phyloP scores from a whole-genome alignment of 768 basidiomycete species.

The Gyrodon lividus region DNA sequence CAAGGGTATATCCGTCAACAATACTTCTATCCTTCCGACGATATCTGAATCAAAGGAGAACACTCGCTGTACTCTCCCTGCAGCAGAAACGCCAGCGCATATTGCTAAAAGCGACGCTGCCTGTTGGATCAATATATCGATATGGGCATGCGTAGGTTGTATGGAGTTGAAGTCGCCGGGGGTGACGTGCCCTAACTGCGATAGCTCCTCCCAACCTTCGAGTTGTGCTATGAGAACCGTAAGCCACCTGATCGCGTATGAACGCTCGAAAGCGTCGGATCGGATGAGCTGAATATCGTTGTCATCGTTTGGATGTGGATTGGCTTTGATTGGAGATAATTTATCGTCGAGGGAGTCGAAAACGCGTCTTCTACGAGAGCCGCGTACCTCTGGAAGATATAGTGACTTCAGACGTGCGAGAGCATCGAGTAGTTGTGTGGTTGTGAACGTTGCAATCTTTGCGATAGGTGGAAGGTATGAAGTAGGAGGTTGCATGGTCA shows the following conservation, averaged over 20 bases:
- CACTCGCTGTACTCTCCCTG: constrained; percentile 54
- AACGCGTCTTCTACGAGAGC: constrained; percentile 44
- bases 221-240: constrained; percentile 55
- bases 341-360: background rate
- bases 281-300: constrained; percentile 36
- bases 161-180: background rate
- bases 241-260: constrained; percentile 72
- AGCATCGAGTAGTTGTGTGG: constrained; percentile 40
- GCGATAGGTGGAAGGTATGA: constrained; percentile 53
- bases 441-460: constrained; percentile 36
- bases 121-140: constrained; percentile 44
- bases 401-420: constrained; percentile 51
- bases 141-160: background rate
- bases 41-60: constrained; percentile 42
- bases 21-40: constrained; percentile 33
- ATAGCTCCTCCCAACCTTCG: constrained; percentile 12
- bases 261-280: constrained; percentile 66
- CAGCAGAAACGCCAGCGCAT: constrained; percentile 62
- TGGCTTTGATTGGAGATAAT: background rate
- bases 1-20: constrained; percentile 66
- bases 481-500: constrained; percentile 41
- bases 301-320: background rate
- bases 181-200: background rate
- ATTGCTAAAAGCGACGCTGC: constrained; percentile 64
- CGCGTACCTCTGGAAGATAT: constrained; percentile 63